Percentiles rank a stretch among this genome's conserved stretches.
Evolutionary conservation across 2,329 filamentous ascomycete genomes (phyloP).

Genomic region (Pyrenophora tritici-repentis): DNA sequence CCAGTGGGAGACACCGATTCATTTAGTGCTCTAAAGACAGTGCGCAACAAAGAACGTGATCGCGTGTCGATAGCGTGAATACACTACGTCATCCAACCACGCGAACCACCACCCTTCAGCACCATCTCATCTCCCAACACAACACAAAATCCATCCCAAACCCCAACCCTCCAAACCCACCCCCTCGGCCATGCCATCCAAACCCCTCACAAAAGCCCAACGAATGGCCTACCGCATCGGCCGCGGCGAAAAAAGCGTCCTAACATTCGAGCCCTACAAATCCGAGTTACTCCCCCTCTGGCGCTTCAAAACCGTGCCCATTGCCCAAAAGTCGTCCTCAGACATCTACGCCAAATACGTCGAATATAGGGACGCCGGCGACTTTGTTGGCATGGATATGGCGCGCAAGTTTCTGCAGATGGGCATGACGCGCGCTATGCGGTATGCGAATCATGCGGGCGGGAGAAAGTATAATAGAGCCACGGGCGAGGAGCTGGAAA

Average conservation of each 20-base stretch:
- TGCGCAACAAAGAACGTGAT: constrained; percentile 14
- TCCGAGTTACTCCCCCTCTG: constrained; percentile 63
- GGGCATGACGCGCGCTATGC: constrained; percentile 65
- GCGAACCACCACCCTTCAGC: not conserved
- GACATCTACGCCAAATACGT: constrained; percentile 59
- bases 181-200: constrained; percentile 11
- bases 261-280: constrained; percentile 69
- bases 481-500: constrained; percentile 50
- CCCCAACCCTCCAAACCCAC: not conserved
- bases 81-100: constrained; percentile 26
- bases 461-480: constrained; percentile 60
- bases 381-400: constrained; percentile 71
- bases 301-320: constrained; percentile 60
- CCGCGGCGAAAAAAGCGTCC: constrained; percentile 64
- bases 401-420: constrained; percentile 67
- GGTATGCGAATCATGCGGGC: constrained; percentile 62
- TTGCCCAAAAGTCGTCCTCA: constrained; percentile 58
- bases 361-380: constrained; percentile 55
- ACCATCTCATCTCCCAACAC: not conserved
- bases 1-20: too few relatives aligned
- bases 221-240: constrained; percentile 62
- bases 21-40: not conserved
- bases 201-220: constrained; percentile 36
- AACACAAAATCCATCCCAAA: not conserved
- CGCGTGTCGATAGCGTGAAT: constrained; percentile 21